These are phyloP conservation scores for Backusella mclennaniae DNA, from an alignment of 192 early-diverging fungal species.

Conservation along the genomic window DNA sequence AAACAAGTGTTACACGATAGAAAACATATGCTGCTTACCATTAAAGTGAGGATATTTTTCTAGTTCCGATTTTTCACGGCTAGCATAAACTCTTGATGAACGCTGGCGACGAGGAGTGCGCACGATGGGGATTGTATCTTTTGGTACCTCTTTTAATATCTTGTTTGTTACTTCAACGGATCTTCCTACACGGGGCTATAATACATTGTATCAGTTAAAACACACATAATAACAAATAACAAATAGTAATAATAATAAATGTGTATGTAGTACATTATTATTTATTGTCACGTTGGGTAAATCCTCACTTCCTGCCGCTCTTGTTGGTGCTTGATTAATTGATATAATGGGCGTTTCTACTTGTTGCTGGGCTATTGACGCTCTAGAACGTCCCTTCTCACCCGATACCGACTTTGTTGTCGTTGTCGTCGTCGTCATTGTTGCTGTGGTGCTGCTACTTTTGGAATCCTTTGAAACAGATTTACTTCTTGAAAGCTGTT, in stretches of 20 bases:
- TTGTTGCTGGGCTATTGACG: background rate
- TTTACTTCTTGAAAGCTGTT: constrained; percentile 22
- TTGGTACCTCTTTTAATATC: constrained; percentile 50
- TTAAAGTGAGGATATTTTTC: constrained; percentile 76
- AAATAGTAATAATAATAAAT: background rate
- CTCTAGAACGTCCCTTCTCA: background rate
- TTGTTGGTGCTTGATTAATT: background rate
- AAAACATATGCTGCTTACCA: constrained; percentile 48
- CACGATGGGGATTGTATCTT: constrained; percentile 72
- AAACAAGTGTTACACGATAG: background rate
- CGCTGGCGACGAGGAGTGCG: constrained; percentile 81
- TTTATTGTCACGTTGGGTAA: constrained; percentile 7
- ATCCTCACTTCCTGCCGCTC: background rate
- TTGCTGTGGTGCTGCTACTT: background rate
- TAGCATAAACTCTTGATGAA: constrained; percentile 79
- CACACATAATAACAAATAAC: background rate
- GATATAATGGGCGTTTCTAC: background rate
- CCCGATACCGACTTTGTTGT: background rate
- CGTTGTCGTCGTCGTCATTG: background rate
- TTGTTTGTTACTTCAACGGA: constrained; percentile 36
- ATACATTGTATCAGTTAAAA: background rate
- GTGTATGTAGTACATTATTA: constrained; percentile 10
- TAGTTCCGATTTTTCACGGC: constrained; percentile 75
- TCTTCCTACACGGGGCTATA: constrained; percentile 1
- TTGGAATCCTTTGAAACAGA: constrained; percentile 6